Evolutionary conservation across 768 basidiomycete species (phyloP).

Genomic region (Russula foetens): DNA sequence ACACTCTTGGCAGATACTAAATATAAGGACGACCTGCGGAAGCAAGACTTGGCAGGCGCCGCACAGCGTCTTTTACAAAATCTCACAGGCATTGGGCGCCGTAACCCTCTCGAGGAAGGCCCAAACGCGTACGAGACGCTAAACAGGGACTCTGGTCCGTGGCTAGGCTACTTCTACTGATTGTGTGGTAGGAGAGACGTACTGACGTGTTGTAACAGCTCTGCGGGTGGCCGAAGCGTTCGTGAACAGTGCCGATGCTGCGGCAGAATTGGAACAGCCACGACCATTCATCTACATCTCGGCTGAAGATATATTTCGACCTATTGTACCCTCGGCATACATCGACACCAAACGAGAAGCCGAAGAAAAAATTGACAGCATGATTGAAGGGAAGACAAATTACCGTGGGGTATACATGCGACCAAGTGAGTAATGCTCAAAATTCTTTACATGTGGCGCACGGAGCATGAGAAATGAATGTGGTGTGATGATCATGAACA

Average conservation of each 20-base stretch:
- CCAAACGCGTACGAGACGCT: slow-evolving; percentile 61
- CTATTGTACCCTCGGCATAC: slow-evolving; percentile 77
- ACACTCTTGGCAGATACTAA: slow-evolving; percentile 71
- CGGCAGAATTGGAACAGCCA: slow-evolving; percentile 20
- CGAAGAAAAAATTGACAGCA: slow-evolving; percentile 56
- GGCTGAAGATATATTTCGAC: slow-evolving; percentile 89
- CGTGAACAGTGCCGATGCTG: slow-evolving; percentile 35
- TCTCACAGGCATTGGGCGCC: slow-evolving; percentile 26
- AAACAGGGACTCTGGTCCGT: slow-evolving; percentile 86
- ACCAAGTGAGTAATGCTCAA: slow-evolving; percentile 57
- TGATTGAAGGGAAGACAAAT: slow-evolving; percentile 36
- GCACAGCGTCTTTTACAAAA: slow-evolving; percentile 40
- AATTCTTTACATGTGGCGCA: not conserved
- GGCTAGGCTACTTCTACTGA: not conserved
- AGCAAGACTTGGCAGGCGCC: slow-evolving; percentile 47
- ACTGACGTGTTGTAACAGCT: slow-evolving; percentile 33
- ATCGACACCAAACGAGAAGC: slow-evolving; percentile 93
- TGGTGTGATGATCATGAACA: not conserved
- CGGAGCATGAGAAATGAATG: not conserved
- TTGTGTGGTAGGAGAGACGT: not conserved
- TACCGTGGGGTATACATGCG: slow-evolving; percentile 76
- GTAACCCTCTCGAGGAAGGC: slow-evolving; percentile 52
- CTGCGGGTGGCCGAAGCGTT: slow-evolving; percentile 74
- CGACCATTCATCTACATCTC: slow-evolving; percentile 92
- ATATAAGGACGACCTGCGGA: slow-evolving; percentile 71